Base-by-base conservation (phyloP, 192 early-diverging fungal species). In the Coemansia guatemalensis region DNA sequence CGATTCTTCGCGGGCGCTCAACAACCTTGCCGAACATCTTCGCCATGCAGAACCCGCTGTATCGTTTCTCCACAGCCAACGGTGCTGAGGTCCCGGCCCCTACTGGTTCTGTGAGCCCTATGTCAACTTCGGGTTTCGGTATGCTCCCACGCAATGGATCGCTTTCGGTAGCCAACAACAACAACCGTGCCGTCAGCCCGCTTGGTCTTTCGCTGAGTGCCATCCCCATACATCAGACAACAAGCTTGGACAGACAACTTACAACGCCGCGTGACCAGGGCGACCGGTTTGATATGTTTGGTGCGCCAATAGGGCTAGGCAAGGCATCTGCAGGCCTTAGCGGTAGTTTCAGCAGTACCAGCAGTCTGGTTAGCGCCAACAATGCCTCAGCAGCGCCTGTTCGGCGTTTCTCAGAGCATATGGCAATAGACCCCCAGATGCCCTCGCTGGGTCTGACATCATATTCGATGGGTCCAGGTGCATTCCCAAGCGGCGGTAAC, bases 21-120 rank as follows among this genome's bases (percentile, higher is more conserved):
- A 80, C 77, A 30, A 80, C 77, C 1, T 62, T 80, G 26, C 68
- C 77, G 18, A 71, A 80, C 35, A 80, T 80, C 29, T 74, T 80
- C 27, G 53, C 71, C 24, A 58, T 55, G 20, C 68, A 67, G 5
- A 74, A 71, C 24, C 57, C 77, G 17, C 41, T 61, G 3, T 64
- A 69, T 58, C 77, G 71, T 53, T 68, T 67, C 26, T 51, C 77
- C n/a, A 8, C 63, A 8, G 49, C 57, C 17, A 12, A 66, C 5
- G 29, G 48, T 53, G 20, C 39, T 8, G 76, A 73, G 21, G 32
- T 55, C 24, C 23, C 64, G 1, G 41, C 51, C 0, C 18, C 67
- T 33, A 54, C 70, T 17, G 66, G 62, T 14, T 64, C 66, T 20
- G 62, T 64, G 27, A 79, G 71, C 56, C 76, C 76, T 4, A 59